These are phyloP conservation scores for Nectriaceae sp. DNA, from an alignment of 2,329 filamentous ascomycete genomes.

Conservation along the genomic window DNA sequence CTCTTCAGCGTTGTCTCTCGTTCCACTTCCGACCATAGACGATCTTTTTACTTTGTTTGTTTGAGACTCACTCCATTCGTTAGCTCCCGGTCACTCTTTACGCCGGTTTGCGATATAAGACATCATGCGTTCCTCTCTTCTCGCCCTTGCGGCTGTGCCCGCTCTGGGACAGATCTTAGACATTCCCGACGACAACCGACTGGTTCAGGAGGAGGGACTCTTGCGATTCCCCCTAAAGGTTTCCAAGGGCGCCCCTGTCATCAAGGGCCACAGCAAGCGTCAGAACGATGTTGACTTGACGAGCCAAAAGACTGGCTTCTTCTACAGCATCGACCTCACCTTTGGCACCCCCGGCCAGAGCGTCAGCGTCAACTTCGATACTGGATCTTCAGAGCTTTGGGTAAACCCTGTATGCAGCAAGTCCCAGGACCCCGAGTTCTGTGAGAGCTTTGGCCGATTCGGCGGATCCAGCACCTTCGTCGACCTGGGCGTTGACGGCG, in stretches of 20 bases:
- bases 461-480: conserved; percentile 31
- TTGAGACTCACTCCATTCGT: background rate
- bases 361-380: conserved; percentile 44
- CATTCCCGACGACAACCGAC: conserved; percentile 22
- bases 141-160: conserved; percentile 31
- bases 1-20: background rate
- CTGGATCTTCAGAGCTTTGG: conserved; percentile 44
- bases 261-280: conserved; percentile 30
- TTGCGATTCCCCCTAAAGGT: conserved; percentile 33
- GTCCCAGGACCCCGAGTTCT: conserved; percentile 29
- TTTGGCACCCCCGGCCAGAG: conserved; percentile 41
- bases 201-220: conserved; percentile 27
- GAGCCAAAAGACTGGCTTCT: conserved; percentile 33
- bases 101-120: conserved; percentile 16
- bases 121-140: conserved; percentile 34
- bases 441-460: conserved; percentile 32
- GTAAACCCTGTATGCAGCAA: conserved; percentile 43
- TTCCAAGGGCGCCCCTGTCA: conserved; percentile 26
- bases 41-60: conserved; percentile 9
- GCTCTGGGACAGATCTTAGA: conserved; percentile 25
- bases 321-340: conserved; percentile 41
- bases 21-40: conserved; percentile 2
- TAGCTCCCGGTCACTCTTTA: conserved; percentile 29
- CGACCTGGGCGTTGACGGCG: conserved; percentile 26
- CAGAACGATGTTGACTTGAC: conserved; percentile 29